These are phyloP conservation scores for Verticillium zaregamsianum DNA, from an alignment of 2,329 filamentous ascomycete genomes.

Conservation along the genomic window DNA sequence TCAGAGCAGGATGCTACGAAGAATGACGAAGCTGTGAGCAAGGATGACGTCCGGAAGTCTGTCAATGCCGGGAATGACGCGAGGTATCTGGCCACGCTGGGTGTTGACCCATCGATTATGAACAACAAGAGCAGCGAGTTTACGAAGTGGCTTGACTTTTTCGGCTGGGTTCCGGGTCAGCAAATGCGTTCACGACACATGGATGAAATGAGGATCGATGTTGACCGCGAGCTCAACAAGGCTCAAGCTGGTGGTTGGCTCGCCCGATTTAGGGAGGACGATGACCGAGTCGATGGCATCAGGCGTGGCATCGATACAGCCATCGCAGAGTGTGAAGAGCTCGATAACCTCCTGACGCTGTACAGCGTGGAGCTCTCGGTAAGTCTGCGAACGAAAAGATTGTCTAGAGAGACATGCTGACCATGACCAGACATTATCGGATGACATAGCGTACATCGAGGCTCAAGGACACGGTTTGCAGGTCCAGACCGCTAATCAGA, in stretches of 20 bases:
- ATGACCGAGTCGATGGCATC: conserved; percentile 83
- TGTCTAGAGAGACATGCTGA: neutral
- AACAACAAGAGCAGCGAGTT: conserved; percentile 76
- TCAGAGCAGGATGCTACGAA: neutral
- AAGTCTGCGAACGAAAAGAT: conserved; percentile 30
- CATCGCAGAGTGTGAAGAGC: conserved; percentile 92
- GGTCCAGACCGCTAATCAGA: conserved; percentile 95
- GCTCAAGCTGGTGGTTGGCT: conserved; percentile 93
- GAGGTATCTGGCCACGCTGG: conserved; percentile 73
- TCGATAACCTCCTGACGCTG: conserved; percentile 88
- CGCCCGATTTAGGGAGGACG: conserved; percentile 76
- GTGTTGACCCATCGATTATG: conserved; percentile 72
- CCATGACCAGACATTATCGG: conserved; percentile 69
- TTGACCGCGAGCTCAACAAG: conserved; percentile 83
- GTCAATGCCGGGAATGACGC: conserved; percentile 69
- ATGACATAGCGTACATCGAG: conserved; percentile 96
- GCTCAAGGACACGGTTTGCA: conserved; percentile 95
- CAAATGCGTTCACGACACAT: conserved; percentile 71
- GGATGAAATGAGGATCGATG: conserved; percentile 75
- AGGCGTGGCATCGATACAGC: conserved; percentile 81
- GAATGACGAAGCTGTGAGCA: conserved; percentile 18
- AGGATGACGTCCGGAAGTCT: conserved; percentile 46
- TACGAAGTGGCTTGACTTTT: conserved; percentile 75
- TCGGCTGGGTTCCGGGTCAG: conserved; percentile 79
- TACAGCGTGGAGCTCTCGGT: conserved; percentile 93